Percentiles rank a stretch among this genome's conserved stretches.
Evolutionary conservation across 495 filamentous ascomycete species (phyloP).

Genomic region (Aspergillus steynii): DNA sequence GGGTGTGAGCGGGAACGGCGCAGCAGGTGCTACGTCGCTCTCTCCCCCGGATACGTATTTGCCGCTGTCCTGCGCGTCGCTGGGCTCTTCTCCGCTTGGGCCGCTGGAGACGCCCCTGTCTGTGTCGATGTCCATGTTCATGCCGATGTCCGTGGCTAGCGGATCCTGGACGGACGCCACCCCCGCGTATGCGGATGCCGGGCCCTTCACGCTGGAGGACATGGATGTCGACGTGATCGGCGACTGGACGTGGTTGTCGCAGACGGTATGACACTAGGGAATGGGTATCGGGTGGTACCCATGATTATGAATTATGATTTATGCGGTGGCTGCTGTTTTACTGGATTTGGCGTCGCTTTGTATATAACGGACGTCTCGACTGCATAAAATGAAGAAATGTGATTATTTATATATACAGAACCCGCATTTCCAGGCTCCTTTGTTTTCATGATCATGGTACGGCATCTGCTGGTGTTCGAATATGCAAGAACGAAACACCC

Average conservation of each 20-base stretch:
- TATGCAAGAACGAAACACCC: too few relatives aligned
- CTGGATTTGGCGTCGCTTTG: background rate
- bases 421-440: too few relatives aligned
- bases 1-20: too few relatives aligned
- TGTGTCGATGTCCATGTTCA: slow-evolving; percentile 18
- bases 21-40: background rate
- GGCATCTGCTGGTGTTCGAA: too few relatives aligned
- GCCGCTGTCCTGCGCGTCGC: slow-evolving; percentile 7
- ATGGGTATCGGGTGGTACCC: too few relatives aligned
- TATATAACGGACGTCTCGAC: background rate
- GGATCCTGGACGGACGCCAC: background rate
- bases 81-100: slow-evolving; percentile 11
- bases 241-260: slow-evolving; percentile 23
- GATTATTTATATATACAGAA: too few relatives aligned
- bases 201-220: slow-evolving; percentile 14
- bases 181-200: background rate
- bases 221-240: slow-evolving; percentile 16
- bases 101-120: slow-evolving; percentile 18
- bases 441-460: too few relatives aligned
- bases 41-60: background rate
- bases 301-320: background rate
- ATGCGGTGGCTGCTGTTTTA: background rate
- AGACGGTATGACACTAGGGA: slow-evolving; percentile 7
- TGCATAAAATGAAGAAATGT: too few relatives aligned
- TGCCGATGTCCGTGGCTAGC: background rate